Evolutionary conservation across 768 basidiomycete species (phyloP).

Genomic region (Lactarius sp.): DNA sequence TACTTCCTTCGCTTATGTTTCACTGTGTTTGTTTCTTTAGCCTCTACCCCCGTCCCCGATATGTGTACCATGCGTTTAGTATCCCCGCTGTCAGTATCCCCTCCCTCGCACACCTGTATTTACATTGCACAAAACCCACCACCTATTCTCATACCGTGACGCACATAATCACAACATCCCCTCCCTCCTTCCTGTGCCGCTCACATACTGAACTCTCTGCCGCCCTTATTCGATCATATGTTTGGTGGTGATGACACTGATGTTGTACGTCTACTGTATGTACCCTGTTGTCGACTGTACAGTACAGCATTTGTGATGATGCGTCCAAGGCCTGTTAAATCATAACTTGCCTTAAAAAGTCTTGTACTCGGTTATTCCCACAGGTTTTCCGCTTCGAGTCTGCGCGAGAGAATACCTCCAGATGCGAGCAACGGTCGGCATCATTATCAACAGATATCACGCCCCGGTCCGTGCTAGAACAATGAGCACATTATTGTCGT

Average conservation of each 20-base stretch:
- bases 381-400: no score
- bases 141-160: not conserved
- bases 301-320: conserved; percentile 12
- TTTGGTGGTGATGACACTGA: conserved; percentile 8
- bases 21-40: conserved; percentile 3
- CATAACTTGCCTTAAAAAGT: not conserved
- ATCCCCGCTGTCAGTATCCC: not conserved
- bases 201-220: not conserved
- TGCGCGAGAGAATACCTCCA: not conserved
- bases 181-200: not conserved
- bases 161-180: conserved; percentile 9
- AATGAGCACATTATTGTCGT: not conserved
- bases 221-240: not conserved
- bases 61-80: conserved; percentile 23
- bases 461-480: not conserved
- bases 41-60: conserved; percentile 14
- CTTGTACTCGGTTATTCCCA: not conserved
- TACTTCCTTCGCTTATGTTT: conserved; percentile 5
- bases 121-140: conserved; percentile 4
- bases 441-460: not conserved
- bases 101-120: conserved; percentile 2
- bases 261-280: conserved; percentile 20
- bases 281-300: conserved; percentile 19
- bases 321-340: not conserved
- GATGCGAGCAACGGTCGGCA: not conserved